A percentile compares a stretch with the other conserved stretches of the same genome.
These are phyloP conservation scores for Ogataea sp. DNA, from an alignment of 805 yeast genomes.

Conservation along the genomic window DNA sequence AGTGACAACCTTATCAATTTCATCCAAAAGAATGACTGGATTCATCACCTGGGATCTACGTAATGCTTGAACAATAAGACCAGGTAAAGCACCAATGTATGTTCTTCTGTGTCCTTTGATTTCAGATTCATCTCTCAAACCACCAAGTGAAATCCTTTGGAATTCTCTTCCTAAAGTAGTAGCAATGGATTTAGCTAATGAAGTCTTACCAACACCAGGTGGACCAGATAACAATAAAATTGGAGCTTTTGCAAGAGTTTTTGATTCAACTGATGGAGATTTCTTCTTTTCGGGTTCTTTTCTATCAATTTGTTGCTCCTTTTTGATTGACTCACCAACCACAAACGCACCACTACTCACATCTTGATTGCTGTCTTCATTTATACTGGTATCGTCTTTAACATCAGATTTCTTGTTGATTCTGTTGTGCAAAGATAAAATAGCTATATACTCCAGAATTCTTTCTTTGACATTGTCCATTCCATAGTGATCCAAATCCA, in stretches of 20 bases:
- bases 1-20: slow-evolving; percentile 71
- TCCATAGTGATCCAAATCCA: slow-evolving; percentile 77
- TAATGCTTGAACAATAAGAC: slow-evolving; percentile 66
- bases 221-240: slow-evolving; percentile 81
- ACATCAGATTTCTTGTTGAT: slow-evolving; percentile 5
- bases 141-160: slow-evolving; percentile 79
- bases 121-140: slow-evolving; percentile 83
- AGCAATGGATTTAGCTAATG: slow-evolving; percentile 78
- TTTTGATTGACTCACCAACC: background rate
- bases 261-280: too few relatives aligned
- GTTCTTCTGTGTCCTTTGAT: slow-evolving; percentile 88
- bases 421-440: slow-evolving; percentile 46
- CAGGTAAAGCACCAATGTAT: slow-evolving; percentile 90
- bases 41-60: slow-evolving; percentile 72
- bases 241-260: slow-evolving; percentile 40
- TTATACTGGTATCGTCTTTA: background rate
- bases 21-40: slow-evolving; percentile 78
- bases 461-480: slow-evolving; percentile 66
- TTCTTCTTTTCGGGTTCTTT: background rate
- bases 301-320: background rate
- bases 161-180: slow-evolving; percentile 62
- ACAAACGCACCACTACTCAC: too few relatives aligned
- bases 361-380: too few relatives aligned
- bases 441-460: slow-evolving; percentile 72
- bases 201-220: slow-evolving; percentile 91